Evolutionary conservation across 1,284 basidiomycete species (phyloP).

Genomic region (Sphaerobolus stellatus): DNA sequence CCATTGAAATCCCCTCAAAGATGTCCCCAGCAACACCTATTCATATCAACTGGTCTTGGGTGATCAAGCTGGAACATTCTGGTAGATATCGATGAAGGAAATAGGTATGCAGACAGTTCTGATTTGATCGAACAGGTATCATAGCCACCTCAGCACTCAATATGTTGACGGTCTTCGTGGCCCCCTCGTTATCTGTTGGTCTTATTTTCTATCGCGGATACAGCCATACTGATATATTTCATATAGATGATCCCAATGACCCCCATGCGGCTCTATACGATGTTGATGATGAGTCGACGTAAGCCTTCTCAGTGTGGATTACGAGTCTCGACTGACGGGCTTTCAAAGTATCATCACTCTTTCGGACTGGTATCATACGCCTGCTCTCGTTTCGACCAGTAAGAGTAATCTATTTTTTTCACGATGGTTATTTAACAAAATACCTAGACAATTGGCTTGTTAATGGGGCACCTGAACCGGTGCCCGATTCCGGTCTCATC

Average conservation of each 20-base stretch:
- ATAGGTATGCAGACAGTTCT: neutral
- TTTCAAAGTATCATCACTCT: too few species aligned
- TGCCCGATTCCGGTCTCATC: constrained; percentile 39
- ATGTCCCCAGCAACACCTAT: constrained; percentile 17
- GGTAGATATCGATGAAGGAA: constrained; percentile 24
- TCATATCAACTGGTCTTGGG: neutral
- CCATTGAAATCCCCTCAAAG: constrained; percentile 22
- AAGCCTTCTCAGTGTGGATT: too few species aligned
- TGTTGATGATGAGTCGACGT: constrained; percentile 21
- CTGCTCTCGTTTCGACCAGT: constrained; percentile 11
- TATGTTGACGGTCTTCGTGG: constrained; percentile 45
- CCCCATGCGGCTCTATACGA: constrained; percentile 11
- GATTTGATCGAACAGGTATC: constrained; percentile 34
- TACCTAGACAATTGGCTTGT: constrained; percentile 13
- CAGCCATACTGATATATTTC: neutral
- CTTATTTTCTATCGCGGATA: neutral
- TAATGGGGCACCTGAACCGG: constrained; percentile 19
- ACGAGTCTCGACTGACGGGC: neutral
- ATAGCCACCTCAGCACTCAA: constrained; percentile 38
- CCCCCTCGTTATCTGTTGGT: constrained; percentile 6
- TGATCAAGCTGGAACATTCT: constrained; percentile 35
- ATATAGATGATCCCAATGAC: constrained; percentile 15
- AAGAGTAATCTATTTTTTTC: neutral
- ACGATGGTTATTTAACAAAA: constrained; percentile 20
- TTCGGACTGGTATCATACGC: constrained; percentile 30